A percentile compares a stretch with the other conserved stretches of the same genome.
Conservation (phyloP, 2,329 filamentous ascomycete species). For the Aureobasidium subglaciale region DNA sequence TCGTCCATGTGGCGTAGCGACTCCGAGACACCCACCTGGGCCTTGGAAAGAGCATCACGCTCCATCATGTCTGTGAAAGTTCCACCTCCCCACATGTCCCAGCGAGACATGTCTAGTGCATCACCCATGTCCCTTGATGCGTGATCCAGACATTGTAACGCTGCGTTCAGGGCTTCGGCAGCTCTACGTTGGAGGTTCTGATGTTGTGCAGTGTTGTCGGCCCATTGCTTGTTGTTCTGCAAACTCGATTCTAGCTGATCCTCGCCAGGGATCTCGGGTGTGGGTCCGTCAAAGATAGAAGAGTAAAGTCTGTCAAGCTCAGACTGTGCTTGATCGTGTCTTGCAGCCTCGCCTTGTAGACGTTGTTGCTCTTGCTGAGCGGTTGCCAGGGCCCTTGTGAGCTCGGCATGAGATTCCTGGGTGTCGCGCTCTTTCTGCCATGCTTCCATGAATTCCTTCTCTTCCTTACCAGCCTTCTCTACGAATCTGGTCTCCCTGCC, state of each 20-base stretch:
- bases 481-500: constrained; percentile 44
- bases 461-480: constrained; percentile 46
- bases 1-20: constrained; percentile 27
- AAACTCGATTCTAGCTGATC: constrained; percentile 37
- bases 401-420: constrained; percentile 35
- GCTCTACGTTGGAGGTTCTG: constrained; percentile 41
- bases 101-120: constrained; percentile 35
- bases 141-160: constrained; percentile 30
- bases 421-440: constrained; percentile 44
- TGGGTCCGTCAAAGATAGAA: constrained; percentile 48
- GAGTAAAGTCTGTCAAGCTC: constrained; percentile 48
- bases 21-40: constrained; percentile 38
- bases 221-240: constrained; percentile 13
- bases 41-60: constrained; percentile 43
- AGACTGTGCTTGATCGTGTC: constrained; percentile 37
- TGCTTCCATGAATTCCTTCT: constrained; percentile 49
- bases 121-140: constrained; percentile 36
- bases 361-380: constrained; percentile 32
- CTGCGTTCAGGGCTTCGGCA: constrained; percentile 28
- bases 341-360: constrained; percentile 31
- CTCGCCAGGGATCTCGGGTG: constrained; percentile 48
- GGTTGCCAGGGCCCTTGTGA: constrained; percentile 35
- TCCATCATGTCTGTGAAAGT: constrained; percentile 48
- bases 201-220: constrained; percentile 18
- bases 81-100: constrained; percentile 47